These are phyloP conservation scores for Puccinia horiana DNA, from an alignment of 1,284 basidiomycete species.

Conservation along the genomic window DNA sequence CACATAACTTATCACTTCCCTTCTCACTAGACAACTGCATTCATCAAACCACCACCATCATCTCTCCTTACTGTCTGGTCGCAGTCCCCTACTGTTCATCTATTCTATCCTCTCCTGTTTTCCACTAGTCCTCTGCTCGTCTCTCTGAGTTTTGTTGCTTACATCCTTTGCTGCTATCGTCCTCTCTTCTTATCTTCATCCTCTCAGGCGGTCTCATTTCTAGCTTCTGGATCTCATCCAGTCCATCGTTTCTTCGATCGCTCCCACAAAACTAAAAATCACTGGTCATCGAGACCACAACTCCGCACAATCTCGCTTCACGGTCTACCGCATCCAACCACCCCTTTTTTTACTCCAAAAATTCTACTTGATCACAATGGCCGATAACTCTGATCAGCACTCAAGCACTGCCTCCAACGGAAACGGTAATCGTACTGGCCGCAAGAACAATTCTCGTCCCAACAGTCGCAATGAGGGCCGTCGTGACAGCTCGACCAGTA, in stretches of 20 bases:
- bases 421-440: slow-evolving; percentile 32
- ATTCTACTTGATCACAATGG: neutral
- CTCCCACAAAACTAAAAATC: slow-evolving; percentile 28
- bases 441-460: slow-evolving; percentile 42
- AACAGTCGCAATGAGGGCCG: slow-evolving; percentile 42
- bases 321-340: neutral
- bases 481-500: slow-evolving; percentile 14
- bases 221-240: slow-evolving; percentile 28
- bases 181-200: slow-evolving; percentile 4
- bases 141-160: slow-evolving; percentile 11
- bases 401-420: slow-evolving; percentile 20
- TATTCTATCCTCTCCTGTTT: slow-evolving; percentile 26
- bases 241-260: slow-evolving; percentile 38
- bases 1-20: neutral
- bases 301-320: slow-evolving; percentile 1
- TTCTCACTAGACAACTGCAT: slow-evolving; percentile 11
- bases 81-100: slow-evolving; percentile 30
- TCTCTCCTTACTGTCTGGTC: slow-evolving; percentile 34
- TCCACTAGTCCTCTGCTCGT: slow-evolving; percentile 6
- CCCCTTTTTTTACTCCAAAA: neutral
- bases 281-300: slow-evolving; percentile 27
- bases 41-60: slow-evolving; percentile 11
- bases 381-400: slow-evolving; percentile 28
- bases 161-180: slow-evolving; percentile 26
- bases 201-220: slow-evolving; percentile 29